phyloP scores from a whole-genome alignment of 1,139 yeast species.

The Debaryomyces singareniensis region DNA sequence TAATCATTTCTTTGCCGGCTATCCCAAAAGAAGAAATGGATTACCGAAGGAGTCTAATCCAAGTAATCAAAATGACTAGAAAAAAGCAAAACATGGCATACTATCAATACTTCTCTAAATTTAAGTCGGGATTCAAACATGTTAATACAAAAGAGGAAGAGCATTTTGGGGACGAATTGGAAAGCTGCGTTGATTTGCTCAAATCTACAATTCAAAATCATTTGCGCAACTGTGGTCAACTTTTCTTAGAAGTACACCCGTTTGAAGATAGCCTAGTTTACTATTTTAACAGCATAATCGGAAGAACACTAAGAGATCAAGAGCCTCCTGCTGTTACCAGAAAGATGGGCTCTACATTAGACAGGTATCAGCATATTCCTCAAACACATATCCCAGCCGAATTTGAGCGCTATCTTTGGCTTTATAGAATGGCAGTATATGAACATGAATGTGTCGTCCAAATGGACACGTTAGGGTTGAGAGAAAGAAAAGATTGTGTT shows the following conservation, averaged over 20 bases:
- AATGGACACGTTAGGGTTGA: too few species aligned
- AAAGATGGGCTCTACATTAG: not conserved
- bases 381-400: slow-evolving; percentile 2
- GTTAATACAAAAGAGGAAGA: not conserved
- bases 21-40: not conserved
- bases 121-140: not conserved
- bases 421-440: slow-evolving; percentile 1
- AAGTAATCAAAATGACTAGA: not conserved
- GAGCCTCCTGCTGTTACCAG: not conserved
- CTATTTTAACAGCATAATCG: slow-evolving; percentile 1
- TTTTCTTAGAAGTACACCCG: slow-evolving; percentile 2
- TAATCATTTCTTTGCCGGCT: not conserved
- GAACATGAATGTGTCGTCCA: not conserved
- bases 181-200: not conserved
- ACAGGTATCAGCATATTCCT: not conserved
- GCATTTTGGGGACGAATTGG: not conserved
- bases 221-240: not conserved
- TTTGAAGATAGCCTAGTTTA: slow-evolving; percentile 2
- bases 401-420: slow-evolving; percentile 2
- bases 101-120: not conserved
- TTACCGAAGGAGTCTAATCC: not conserved
- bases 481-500: too few species aligned
- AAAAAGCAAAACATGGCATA: not conserved
- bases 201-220: not conserved
- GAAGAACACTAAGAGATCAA: not conserved